A percentile compares a stretch with the other conserved stretches of the same genome.
Conservation (phyloP, 371 early-diverging fungal genomes). For the Mortierella sp. region DNA sequence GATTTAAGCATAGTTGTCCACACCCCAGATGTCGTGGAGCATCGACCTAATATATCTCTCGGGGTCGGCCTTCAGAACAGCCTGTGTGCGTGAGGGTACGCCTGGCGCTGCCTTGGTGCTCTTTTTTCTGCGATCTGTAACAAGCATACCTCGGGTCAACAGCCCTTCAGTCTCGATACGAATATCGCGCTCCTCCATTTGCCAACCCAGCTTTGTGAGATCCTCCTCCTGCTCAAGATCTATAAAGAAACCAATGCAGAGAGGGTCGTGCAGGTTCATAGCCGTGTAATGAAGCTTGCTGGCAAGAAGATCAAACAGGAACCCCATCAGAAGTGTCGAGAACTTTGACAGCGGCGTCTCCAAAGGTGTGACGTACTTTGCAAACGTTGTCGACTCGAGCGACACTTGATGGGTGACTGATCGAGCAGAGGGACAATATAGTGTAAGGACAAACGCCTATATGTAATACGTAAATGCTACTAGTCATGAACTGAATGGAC, state of each 20-base stretch:
- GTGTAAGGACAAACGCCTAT: neutral
- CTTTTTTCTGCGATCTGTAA: constrained; percentile 54
- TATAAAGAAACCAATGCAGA: constrained; percentile 50
- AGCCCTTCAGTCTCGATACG: constrained; percentile 60
- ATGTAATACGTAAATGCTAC: too few relatives aligned
- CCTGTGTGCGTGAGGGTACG: constrained; percentile 49
- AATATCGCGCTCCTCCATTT: constrained; percentile 55
- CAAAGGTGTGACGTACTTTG: constrained; percentile 32
- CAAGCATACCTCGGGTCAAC: constrained; percentile 63
- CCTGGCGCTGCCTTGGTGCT: constrained; percentile 43
- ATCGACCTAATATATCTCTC: constrained; percentile 48
- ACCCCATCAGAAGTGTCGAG: constrained; percentile 18
- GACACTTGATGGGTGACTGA: constrained; percentile 43
- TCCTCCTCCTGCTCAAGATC: constrained; percentile 45
- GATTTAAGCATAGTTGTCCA: neutral
- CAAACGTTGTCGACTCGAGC: constrained; percentile 13
- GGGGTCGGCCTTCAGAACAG: constrained; percentile 55
- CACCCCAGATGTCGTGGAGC: constrained; percentile 49
- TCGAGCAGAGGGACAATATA: neutral
- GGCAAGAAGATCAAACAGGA: constrained; percentile 26
- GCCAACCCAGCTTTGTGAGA: constrained; percentile 27
- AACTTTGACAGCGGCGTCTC: constrained; percentile 47
- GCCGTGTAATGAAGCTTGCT: constrained; percentile 26
- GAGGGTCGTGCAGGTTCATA: constrained; percentile 49
- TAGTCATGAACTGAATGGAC: too few relatives aligned